Evolutionary conservation across 768 basidiomycete genomes (phyloP).

Genomic region (Termitomyces heimii): DNA sequence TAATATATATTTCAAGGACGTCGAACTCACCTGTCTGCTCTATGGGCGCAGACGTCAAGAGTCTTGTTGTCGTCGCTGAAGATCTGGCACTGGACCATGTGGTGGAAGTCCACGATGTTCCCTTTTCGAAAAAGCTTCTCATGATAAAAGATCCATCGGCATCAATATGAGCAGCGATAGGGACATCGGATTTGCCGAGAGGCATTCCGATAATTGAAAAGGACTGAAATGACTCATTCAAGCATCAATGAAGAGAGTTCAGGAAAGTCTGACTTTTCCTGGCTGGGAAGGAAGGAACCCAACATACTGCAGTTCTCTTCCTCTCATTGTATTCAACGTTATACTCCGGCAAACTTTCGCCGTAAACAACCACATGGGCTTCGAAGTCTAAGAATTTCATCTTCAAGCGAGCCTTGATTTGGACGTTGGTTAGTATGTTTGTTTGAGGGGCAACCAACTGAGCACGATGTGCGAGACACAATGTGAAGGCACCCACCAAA

Average conservation of each 20-base stretch:
- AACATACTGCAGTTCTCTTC: conserved; percentile 11
- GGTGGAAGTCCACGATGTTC: neutral
- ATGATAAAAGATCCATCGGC: neutral
- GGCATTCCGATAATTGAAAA: neutral
- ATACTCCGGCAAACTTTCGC: conserved; percentile 9
- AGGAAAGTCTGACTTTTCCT: conserved; percentile 12
- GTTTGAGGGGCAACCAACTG: neutral
- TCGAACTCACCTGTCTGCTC: conserved; percentile 5
- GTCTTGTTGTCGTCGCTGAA: neutral
- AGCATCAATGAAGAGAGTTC: too few species aligned
- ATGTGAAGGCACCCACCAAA: neutral
- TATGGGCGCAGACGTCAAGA: conserved; percentile 2
- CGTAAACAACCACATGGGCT: conserved; percentile 13
- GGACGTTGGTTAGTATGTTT: neutral
- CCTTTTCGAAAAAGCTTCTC: neutral
- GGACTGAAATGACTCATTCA: neutral
- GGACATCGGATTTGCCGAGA: neutral
- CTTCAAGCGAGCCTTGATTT: neutral
- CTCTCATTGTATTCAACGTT: conserved; percentile 4
- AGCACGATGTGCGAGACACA: neutral
- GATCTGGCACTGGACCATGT: neutral
- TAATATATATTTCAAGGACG: neutral
- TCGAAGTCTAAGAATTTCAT: conserved; percentile 6
- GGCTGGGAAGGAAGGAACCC: conserved; percentile 17
- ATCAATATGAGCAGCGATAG: neutral